Evolutionary conservation across 495 filamentous ascomycete species (phyloP).

Genomic region (Penicillium daleae): DNA sequence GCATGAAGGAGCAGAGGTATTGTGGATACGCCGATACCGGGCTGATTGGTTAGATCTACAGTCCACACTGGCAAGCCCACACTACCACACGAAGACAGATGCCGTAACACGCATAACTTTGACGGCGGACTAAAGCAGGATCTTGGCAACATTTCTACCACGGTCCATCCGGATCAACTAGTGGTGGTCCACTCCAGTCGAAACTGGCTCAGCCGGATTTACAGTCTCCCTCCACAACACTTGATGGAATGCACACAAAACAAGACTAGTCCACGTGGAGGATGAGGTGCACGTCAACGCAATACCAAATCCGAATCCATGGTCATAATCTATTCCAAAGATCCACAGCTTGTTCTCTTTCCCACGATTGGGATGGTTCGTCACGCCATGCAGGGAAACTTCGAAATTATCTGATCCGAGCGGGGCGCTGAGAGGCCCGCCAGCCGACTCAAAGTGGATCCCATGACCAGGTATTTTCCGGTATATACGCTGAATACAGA

Average conservation of each 20-base stretch:
- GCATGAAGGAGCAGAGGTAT: not conserved
- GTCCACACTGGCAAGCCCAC: too few relatives aligned
- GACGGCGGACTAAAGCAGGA: not conserved
- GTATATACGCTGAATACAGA: not conserved
- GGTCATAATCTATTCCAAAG: too few relatives aligned
- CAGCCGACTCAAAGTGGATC: constrained; percentile 2
- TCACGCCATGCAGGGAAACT: not conserved
- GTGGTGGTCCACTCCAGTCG: not conserved
- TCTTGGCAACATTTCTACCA: not conserved
- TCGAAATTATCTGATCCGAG: constrained; percentile 13
- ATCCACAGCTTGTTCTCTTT: not conserved
- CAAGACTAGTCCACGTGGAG: not conserved
- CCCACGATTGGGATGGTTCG: not conserved
- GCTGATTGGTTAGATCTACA: constrained; percentile 10
- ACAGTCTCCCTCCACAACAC: not conserved
- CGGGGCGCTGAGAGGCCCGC: constrained; percentile 9
- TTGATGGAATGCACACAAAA: not conserved
- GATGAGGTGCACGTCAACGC: not conserved
- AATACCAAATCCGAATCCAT: too few relatives aligned
- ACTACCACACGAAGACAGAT: too few relatives aligned
- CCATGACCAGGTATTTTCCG: not conserved
- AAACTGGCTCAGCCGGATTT: not conserved
- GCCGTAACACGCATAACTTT: not conserved
- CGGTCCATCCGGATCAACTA: not conserved
- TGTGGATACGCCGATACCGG: not conserved